Conservation (phyloP, 78 protist species). For the Emiliania huxleyi region DNA sequence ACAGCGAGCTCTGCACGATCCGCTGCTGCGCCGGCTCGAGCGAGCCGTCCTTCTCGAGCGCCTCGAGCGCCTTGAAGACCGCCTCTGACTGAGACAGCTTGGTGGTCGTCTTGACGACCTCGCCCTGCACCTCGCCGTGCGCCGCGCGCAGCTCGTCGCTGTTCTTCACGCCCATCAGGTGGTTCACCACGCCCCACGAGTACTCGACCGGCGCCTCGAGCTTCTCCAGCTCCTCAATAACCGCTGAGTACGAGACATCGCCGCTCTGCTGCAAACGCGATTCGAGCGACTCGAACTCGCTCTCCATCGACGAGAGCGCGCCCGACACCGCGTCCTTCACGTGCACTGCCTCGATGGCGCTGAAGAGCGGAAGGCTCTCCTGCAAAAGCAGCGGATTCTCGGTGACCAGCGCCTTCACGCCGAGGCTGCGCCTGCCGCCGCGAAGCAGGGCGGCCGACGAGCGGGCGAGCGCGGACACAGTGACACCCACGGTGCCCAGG, state of each 20-base stretch:
- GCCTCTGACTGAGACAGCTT: neutral
- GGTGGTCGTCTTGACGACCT: neutral
- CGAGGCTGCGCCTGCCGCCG: too few species aligned
- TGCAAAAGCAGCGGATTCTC: neutral
- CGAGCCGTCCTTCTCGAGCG: neutral
- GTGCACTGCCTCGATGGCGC: neutral
- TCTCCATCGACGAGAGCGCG: neutral
- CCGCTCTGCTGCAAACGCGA: too few species aligned
- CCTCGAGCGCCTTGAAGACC: neutral
- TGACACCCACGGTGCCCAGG: too few species aligned
- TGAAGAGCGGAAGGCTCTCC: neutral
- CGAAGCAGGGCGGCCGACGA: too few species aligned
- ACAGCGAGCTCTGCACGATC: neutral
- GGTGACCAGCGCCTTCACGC: too few species aligned
- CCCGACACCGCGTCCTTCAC: neutral
- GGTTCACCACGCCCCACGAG: constrained; percentile 8
- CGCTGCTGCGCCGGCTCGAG: neutral
- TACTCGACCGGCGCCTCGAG: neutral
- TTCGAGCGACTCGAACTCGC: neutral
- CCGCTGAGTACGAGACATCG: neutral
- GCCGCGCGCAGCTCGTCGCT: constrained; percentile 12
- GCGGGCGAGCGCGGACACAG: too few species aligned
- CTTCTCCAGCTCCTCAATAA: neutral
- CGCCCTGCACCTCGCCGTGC: neutral
- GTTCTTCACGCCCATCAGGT: constrained; percentile 3